phyloP scores from a whole-genome alignment of 2,329 filamentous ascomycete genomes.

The Emmonsiellopsis sp. region DNA sequence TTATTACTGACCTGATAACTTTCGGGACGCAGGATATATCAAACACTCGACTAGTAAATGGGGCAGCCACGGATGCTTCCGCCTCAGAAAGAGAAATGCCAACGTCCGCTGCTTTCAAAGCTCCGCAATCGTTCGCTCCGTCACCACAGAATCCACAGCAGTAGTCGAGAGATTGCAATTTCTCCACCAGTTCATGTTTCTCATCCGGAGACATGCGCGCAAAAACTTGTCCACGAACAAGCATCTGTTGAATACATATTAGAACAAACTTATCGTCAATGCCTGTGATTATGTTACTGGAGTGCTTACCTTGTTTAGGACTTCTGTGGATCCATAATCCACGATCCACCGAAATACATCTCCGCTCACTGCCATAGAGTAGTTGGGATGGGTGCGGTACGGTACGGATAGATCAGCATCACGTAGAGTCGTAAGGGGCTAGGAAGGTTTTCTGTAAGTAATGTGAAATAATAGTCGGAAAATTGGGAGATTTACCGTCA shows the following conservation, averaged over 20 bases:
- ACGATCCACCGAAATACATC: slow-evolving; percentile 96
- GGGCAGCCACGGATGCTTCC: slow-evolving; percentile 94
- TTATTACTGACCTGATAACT: slow-evolving; percentile 59
- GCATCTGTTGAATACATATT: slow-evolving; percentile 51
- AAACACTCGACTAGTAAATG: slow-evolving; percentile 90
- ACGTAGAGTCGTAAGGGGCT: slow-evolving; percentile 62
- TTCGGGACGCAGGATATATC: slow-evolving; percentile 93
- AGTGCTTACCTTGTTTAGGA: slow-evolving; percentile 57
- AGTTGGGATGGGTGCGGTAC: slow-evolving; percentile 76
- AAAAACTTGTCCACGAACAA: slow-evolving; percentile 85
- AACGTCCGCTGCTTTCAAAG: slow-evolving; percentile 92
- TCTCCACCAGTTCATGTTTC: slow-evolving; percentile 95
- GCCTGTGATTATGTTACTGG: too few relatives aligned
- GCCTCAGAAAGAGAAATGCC: slow-evolving; percentile 95
- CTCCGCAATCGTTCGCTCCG: slow-evolving; percentile 94
- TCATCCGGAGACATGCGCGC: slow-evolving; percentile 98
- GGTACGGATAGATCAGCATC: slow-evolving; percentile 74
- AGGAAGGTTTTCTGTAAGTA: slow-evolving; percentile 8
- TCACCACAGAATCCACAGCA: slow-evolving; percentile 95
- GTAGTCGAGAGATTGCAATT: slow-evolving; percentile 91
- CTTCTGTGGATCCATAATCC: slow-evolving; percentile 74
- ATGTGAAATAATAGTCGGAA: neutral
- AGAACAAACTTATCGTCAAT: neutral
- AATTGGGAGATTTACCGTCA: neutral
- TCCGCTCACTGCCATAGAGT: slow-evolving; percentile 79